A percentile compares a stretch with the other conserved stretches of the same genome.
Evolutionary conservation across 495 filamentous ascomycete species (phyloP).

Genomic region (Aspergillus biplanus): DNA sequence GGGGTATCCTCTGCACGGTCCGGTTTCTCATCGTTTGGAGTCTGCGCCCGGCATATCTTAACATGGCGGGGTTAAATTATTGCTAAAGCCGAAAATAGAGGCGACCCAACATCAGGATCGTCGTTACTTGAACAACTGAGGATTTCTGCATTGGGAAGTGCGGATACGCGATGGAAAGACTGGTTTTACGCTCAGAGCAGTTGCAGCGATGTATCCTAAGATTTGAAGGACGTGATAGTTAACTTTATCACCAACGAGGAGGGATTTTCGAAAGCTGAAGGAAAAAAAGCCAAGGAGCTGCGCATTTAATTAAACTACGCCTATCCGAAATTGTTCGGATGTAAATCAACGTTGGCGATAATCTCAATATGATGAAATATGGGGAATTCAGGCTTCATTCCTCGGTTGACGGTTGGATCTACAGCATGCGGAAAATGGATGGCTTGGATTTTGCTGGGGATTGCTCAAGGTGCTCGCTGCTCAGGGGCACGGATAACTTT

Average conservation of each 20-base stretch:
- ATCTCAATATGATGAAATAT: constrained; percentile 1
- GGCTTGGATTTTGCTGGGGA: too few relatives aligned
- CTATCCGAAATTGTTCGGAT: background rate
- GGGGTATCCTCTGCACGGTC: too few relatives aligned
- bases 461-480: background rate
- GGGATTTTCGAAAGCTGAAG: background rate
- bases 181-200: too few relatives aligned
- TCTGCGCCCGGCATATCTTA: background rate
- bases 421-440: background rate
- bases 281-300: background rate
- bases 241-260: background rate
- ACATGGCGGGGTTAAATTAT: too few relatives aligned
- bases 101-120: background rate
- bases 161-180: too few relatives aligned
- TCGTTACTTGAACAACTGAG: background rate
- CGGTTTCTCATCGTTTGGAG: background rate
- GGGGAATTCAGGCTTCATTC: background rate
- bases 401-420: constrained; percentile 4
- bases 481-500: background rate
- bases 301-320: constrained; percentile 17
- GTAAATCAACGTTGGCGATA: constrained; percentile 8
- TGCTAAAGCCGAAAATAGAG: too few relatives aligned
- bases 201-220: too few relatives aligned
- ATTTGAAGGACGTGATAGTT: too few relatives aligned
- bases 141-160: too few relatives aligned